Evolutionary conservation across 148 eudicot genomes (phyloP), one percentile per base, ranked within the genome.

Genomic region (Rhododendron henanense): DNA sequence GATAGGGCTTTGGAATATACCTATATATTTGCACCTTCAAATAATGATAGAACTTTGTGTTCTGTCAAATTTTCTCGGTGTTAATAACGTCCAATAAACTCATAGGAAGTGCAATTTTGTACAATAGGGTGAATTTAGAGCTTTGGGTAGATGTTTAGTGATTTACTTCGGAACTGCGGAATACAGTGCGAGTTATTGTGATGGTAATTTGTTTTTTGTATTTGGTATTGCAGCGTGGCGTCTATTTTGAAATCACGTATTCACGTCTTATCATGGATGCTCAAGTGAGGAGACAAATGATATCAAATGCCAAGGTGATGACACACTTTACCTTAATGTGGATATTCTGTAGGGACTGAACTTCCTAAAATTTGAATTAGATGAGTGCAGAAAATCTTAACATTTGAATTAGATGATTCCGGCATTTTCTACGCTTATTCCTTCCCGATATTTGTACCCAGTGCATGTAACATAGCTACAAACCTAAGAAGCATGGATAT

Each of bases 161-260:
- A 61, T 71, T 78, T 85, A 85, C 61, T 39, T 69, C 45, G 59
- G 28, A 25, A 35, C 65, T 82, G 45, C n/a, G 33, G 31, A 16
- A 11, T 50, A 79, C 55, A 8, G 45, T 80, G 9, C 25, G 6
- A 87, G 10, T 83, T 69, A 2, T 76, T 14, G 31, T 18, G 53
- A 11, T 48, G 14, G 16, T 81, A 9, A 44, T 69, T 82, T 50
- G 8, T 82, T 88, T 33, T 3, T 81, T 35, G 10, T 88, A 10
- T 11, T 84, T 86, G 63, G 83, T 88, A 53, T 25, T 90, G 93
- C 94, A 96, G 99, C 91, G 95, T 53, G 99, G 94, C 65, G 91
- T 96, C 23, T 94, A 89, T 87, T 94, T 94, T 87, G 99, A 96
- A 90, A 96, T 96, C 55, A 85, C 91, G n/a, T 95, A 95, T 87